These are phyloP conservation scores for Aspergillus bombycis DNA, from an alignment of 2,329 filamentous ascomycete species.

Conservation along the genomic window DNA sequence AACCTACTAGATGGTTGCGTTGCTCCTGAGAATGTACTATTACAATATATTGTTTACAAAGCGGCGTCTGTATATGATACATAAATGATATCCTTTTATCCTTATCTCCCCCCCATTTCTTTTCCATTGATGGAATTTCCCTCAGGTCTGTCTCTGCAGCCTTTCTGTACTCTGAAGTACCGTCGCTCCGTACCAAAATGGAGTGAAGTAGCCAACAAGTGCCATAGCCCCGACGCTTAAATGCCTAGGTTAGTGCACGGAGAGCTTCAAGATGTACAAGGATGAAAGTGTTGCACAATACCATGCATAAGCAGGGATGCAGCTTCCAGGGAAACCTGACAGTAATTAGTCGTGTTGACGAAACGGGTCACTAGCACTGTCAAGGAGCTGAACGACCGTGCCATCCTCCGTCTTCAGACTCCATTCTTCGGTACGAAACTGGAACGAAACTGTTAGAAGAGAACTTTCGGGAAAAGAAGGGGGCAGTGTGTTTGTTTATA, in stretches of 20 bases:
- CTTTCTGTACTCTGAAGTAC: neutral
- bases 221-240: neutral
- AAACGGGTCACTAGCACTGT: conserved; percentile 71
- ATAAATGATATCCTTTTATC: conserved; percentile 43
- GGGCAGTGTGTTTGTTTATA: neutral
- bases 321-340: neutral
- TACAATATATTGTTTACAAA: conserved; percentile 40
- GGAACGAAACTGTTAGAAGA: conserved; percentile 13
- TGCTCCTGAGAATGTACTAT: conserved; percentile 39
- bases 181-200: neutral
- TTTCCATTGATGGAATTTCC: neutral
- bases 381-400: conserved; percentile 74
- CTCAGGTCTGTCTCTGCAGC: neutral
- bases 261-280: neutral
- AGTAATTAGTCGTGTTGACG: conserved; percentile 47
- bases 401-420: conserved; percentile 72
- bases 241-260: conserved; percentile 2
- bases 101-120: neutral
- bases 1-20: conserved; percentile 12
- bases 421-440: conserved; percentile 92
- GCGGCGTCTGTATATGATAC: conserved; percentile 45
- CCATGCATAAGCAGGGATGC: neutral
- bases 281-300: neutral
- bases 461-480: conserved; percentile 9
- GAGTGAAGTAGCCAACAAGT: neutral